Conservation (phyloP, 345 rosid genomes). For the Camelina hispida region DNA sequence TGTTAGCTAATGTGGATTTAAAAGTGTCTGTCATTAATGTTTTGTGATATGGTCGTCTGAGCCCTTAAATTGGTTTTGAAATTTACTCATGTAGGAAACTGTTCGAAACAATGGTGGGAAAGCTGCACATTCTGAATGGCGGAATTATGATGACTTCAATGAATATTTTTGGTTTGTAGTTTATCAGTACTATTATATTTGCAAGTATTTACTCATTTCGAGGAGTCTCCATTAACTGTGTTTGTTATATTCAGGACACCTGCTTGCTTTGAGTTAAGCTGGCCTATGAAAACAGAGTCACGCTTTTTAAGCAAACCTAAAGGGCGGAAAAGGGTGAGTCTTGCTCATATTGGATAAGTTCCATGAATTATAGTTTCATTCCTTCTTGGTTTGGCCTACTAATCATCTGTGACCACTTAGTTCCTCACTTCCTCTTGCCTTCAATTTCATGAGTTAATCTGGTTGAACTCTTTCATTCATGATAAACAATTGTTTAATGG, state of each 20-base stretch:
- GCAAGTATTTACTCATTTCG: slow-evolving; percentile 6
- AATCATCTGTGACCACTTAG: slow-evolving; percentile 19
- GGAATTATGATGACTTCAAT: slow-evolving; percentile 98
- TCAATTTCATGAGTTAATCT: slow-evolving; percentile 8
- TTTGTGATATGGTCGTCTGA: slow-evolving; percentile 27
- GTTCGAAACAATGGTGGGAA: slow-evolving; percentile 76
- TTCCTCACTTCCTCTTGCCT: slow-evolving; percentile 13
- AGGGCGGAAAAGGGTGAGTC: slow-evolving; percentile 78
- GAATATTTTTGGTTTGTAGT: slow-evolving; percentile 91
- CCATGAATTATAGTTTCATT: slow-evolving; percentile 28
- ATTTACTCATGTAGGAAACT: slow-evolving; percentile 65
- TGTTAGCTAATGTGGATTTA: slow-evolving; percentile 24
- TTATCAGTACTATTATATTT: slow-evolving; percentile 27
- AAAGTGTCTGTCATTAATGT: slow-evolving; percentile 3
- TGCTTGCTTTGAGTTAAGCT: slow-evolving; percentile 83
- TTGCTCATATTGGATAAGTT: slow-evolving; percentile 22
- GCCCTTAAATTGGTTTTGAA: slow-evolving; percentile 31
- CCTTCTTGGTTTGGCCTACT: slow-evolving; percentile 16
- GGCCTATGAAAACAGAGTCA: slow-evolving; percentile 77
- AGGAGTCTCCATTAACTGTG: slow-evolving; percentile 36
- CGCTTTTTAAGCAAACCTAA: slow-evolving; percentile 60
- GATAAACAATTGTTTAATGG: slow-evolving; percentile 5
- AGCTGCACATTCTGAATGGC: slow-evolving; percentile 97
- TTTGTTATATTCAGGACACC: slow-evolving; percentile 67
- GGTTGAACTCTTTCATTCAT: not conserved